Base-by-base conservation (phyloP, 768 basidiomycete genomes). In the Russula sp. region DNA sequence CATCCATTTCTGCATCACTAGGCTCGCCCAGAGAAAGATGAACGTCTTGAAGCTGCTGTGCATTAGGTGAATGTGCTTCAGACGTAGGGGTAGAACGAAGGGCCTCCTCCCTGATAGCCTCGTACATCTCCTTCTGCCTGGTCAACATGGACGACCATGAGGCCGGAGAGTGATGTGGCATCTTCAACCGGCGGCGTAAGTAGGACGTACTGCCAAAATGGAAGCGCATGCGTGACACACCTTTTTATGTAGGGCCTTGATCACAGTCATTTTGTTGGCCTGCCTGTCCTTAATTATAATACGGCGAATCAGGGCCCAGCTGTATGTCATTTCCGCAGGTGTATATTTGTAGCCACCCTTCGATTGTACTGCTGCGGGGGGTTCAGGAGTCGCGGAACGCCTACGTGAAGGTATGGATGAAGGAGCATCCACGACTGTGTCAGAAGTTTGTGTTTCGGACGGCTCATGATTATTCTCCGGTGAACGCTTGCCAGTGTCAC, bases 121-220 rank as follows among this genome's bases (percentile, higher is more conserved):
- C 84, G 11, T 87, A 62, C 45, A 77, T 72, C 10, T 74, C 69
- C 27, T 72, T 77, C 44, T 57, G 71, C 70, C 56, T 63, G 64
- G 35, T 66, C 49, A 20, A 84, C 55, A 52, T 79, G 76, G n/a
- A 68, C 70, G 58, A 66, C 86, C 86, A 89, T 14, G 85, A 86
- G 8, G 39, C 69, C 6, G 67, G 13, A 2, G 77, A 68, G 70
- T 89, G 88, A 66, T 84, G 80, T 32, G 85, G 81, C 76, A 89
- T 76, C 88, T 89, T 55, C 27, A 14, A 55, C 11, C 14, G 5
- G 32, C 44, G 16, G 16, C 3, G 13, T 32, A 9, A 59, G 20
- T 39, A 57, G 20, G 44, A 39, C 13, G 27, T 14, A 18, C 11
- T 54, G 31, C 13, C 16, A 51, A 52, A 50, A 44, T 9, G 35